Percentiles rank a stretch among this genome's conserved stretches.
phyloP scores from a whole-genome alignment of 257 asterid genomes.

The Nicotiana obtusifolia region DNA sequence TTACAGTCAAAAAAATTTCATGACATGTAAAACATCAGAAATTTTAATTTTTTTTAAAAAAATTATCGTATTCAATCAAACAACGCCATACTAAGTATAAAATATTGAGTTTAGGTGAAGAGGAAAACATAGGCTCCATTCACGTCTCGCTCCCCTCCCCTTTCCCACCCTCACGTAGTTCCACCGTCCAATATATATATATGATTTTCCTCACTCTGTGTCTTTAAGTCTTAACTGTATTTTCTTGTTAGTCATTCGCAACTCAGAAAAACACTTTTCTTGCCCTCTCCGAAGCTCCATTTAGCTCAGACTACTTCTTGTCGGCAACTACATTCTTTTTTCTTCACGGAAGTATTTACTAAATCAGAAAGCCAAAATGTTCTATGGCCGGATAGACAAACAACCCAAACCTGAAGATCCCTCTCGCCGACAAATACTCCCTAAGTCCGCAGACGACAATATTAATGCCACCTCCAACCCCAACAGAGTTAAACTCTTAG shows the following conservation, averaged over 20 bases:
- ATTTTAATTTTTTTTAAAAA: no score
- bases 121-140: no score
- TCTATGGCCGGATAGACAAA: conserved; percentile 49
- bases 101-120: no score
- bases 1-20: no score
- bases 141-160: no score
- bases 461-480: conserved; percentile 7
- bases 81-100: no score
- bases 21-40: no score
- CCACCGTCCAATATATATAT: not conserved
- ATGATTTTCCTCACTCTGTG: not conserved
- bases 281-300: not conserved
- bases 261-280: not conserved
- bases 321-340: not conserved
- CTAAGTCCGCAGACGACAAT: not conserved
- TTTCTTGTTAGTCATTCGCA: not conserved
- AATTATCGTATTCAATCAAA: no score
- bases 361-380: conserved; percentile 27
- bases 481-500: conserved; percentile 31
- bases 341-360: not conserved
- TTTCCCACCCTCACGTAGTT: not conserved
- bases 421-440: conserved; percentile 21
- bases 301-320: not conserved
- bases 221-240: not conserved
- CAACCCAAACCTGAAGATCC: conserved; percentile 17